A percentile compares a stretch with the other conserved stretches of the same genome.
Conservation (phyloP, 2,329 filamentous ascomycete genomes). For the Cytospora mali region DNA sequence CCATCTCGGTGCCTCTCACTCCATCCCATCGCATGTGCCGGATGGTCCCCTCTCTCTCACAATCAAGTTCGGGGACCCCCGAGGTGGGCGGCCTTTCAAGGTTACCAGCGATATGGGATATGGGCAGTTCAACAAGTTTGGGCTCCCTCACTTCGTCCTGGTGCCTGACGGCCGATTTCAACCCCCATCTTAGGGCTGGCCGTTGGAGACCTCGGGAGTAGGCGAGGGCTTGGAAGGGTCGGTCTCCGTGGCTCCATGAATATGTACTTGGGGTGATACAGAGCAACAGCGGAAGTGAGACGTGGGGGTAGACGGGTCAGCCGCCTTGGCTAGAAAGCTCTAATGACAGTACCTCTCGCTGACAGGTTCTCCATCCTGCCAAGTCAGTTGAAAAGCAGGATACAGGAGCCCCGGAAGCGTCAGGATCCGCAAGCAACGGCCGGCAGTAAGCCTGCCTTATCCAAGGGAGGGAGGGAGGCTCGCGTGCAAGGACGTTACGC, state of each 20-base stretch:
- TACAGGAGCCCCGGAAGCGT: background rate
- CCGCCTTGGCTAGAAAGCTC: background rate
- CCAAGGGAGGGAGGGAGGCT: no score
- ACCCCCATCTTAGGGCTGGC: no score
- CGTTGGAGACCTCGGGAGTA: conserved; percentile 15
- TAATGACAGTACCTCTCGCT: background rate
- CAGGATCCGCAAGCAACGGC: background rate
- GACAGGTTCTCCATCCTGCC: background rate
- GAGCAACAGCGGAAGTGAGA: conserved; percentile 2
- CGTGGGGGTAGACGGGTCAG: conserved; percentile 13
- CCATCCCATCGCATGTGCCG: background rate
- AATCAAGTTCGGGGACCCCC: conserved; percentile 8
- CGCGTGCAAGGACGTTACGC: background rate
- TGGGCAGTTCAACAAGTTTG: background rate
- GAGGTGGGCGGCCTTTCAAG: background rate
- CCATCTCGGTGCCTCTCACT: background rate
- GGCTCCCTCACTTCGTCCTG: conserved; percentile 5
- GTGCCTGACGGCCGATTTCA: conserved; percentile 12
- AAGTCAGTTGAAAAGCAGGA: conserved; percentile 1
- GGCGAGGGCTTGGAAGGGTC: conserved; percentile 10
- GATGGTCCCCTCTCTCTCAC: background rate
- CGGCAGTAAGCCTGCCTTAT: background rate
- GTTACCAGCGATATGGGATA: background rate
- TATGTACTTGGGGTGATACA: conserved; percentile 7
- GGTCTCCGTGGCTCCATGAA: conserved; percentile 8